phyloP scores from a whole-genome alignment of 805 yeast genomes.

The Tetrapisispora taiwanensis region DNA sequence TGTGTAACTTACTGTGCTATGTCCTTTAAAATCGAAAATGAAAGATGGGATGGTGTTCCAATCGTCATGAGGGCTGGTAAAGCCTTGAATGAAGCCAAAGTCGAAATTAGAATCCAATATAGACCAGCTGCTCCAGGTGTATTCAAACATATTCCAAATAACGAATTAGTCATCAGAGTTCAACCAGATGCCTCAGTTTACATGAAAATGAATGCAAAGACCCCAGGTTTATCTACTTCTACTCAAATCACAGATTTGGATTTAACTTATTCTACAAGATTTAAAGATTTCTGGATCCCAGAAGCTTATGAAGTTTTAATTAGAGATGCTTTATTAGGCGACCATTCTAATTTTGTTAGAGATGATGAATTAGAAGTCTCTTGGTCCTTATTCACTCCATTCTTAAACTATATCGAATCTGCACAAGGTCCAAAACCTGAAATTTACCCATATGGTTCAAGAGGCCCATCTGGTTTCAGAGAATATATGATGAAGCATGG shows the following conservation, averaged over 20 bases:
- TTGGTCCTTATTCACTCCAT: slow-evolving; percentile 90
- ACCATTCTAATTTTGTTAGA: slow-evolving; percentile 95
- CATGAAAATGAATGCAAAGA: slow-evolving; percentile 84
- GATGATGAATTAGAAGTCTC: slow-evolving; percentile 93
- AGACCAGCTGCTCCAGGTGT: slow-evolving; percentile 77
- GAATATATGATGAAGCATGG: slow-evolving; percentile 60
- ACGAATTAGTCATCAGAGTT: slow-evolving; percentile 86
- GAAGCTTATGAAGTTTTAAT: slow-evolving; percentile 96
- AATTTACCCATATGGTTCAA: slow-evolving; percentile 77
- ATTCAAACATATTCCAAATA: slow-evolving; percentile 71
- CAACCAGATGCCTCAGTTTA: slow-evolving; percentile 95
- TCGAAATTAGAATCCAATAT: slow-evolving; percentile 89
- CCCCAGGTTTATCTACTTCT: slow-evolving; percentile 80
- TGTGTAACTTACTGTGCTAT: slow-evolving; percentile 91
- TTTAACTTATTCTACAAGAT: slow-evolving; percentile 72
- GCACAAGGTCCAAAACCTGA: slow-evolving; percentile 56
- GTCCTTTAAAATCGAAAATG: slow-evolving; percentile 69
- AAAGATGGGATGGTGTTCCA: slow-evolving; percentile 98
- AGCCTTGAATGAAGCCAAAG: slow-evolving; percentile 91
- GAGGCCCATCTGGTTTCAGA: slow-evolving; percentile 68
- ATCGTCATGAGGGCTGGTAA: slow-evolving; percentile 93
- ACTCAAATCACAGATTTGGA: slow-evolving; percentile 85
- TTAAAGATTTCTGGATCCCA: slow-evolving; percentile 85
- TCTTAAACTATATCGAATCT: slow-evolving; percentile 70
- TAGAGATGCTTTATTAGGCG: slow-evolving; percentile 81